Conservation (phyloP, 2,329 filamentous ascomycete genomes). For the Sporothrix protearum region DNA sequence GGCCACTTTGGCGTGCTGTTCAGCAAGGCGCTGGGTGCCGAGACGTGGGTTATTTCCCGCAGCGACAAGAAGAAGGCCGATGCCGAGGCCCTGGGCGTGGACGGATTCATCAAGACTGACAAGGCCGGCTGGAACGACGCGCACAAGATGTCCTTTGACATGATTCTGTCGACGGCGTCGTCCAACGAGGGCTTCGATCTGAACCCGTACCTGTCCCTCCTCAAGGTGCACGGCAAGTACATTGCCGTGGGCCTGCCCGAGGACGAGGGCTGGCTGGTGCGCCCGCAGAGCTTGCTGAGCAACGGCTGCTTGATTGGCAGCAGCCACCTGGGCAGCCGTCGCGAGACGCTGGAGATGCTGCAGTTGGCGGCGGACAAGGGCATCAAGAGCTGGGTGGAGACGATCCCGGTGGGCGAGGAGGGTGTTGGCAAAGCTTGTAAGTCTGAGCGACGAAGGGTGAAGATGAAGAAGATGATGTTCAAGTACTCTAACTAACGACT, state of each 20-base stretch:
- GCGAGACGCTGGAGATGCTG: constrained; percentile 69
- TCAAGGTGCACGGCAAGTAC: constrained; percentile 79
- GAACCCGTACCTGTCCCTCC: constrained; percentile 67
- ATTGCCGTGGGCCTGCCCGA: constrained; percentile 77
- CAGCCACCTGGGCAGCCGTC: constrained; percentile 66
- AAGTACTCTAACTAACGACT: neutral
- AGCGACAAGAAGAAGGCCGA: constrained; percentile 59
- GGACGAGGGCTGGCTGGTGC: constrained; percentile 66
- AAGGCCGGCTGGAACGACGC: constrained; percentile 52
- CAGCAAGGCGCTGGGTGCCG: constrained; percentile 62
- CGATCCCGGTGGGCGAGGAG: constrained; percentile 68
- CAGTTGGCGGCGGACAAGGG: constrained; percentile 66
- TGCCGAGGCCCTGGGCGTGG: constrained; percentile 56
- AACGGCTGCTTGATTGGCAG: constrained; percentile 73
- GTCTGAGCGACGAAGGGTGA: neutral
- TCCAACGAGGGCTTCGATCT: constrained; percentile 66
- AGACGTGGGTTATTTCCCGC: constrained; percentile 60
- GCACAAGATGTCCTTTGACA: constrained; percentile 64
- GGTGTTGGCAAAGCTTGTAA: constrained; percentile 61
- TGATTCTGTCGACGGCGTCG: constrained; percentile 72
- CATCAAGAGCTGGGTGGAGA: constrained; percentile 67
- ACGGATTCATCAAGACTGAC: constrained; percentile 54
- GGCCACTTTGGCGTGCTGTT: constrained; percentile 70
- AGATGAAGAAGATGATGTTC: neutral
- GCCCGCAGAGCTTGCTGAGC: constrained; percentile 67